phyloP scores from a whole-genome alignment of 2,329 filamentous ascomycete species.

The Diaporthe citri region DNA sequence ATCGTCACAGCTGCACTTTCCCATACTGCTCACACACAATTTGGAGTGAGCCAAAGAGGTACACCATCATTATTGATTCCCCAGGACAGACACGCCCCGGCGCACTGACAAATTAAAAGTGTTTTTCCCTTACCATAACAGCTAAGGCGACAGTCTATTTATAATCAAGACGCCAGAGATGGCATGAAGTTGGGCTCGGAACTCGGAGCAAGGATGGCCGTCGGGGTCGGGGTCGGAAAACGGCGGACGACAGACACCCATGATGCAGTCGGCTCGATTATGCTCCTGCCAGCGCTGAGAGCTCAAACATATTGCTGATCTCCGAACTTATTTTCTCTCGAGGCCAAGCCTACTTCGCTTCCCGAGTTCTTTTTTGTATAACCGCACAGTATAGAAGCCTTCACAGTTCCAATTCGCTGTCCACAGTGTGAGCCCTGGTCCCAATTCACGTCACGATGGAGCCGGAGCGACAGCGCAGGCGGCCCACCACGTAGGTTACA shows the following conservation, averaged over 20 bases:
- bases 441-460: conserved; percentile 27
- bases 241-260: conserved; percentile 14
- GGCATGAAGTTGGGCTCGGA: background rate
- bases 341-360: background rate
- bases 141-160: background rate
- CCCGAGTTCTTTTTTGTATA: background rate
- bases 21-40: background rate
- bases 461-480: conserved; percentile 40
- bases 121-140: background rate
- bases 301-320: background rate
- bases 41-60: background rate
- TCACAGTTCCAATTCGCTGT: background rate
- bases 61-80: background rate
- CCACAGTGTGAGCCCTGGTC: background rate
- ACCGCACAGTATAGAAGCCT: too few relatives aligned
- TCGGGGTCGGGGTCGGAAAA: conserved; percentile 23
- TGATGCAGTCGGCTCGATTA: background rate
- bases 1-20: background rate
- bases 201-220: background rate
- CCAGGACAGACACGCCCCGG: too few relatives aligned
- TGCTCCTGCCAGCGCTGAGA: background rate
- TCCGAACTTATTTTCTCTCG: conserved; percentile 5
- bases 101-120: background rate
- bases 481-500: conserved; percentile 32
- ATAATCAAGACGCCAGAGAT: too few relatives aligned